These are phyloP conservation scores for Cystoderma amianthinum DNA, from an alignment of 768 basidiomycete genomes.

Conservation along the genomic window DNA sequence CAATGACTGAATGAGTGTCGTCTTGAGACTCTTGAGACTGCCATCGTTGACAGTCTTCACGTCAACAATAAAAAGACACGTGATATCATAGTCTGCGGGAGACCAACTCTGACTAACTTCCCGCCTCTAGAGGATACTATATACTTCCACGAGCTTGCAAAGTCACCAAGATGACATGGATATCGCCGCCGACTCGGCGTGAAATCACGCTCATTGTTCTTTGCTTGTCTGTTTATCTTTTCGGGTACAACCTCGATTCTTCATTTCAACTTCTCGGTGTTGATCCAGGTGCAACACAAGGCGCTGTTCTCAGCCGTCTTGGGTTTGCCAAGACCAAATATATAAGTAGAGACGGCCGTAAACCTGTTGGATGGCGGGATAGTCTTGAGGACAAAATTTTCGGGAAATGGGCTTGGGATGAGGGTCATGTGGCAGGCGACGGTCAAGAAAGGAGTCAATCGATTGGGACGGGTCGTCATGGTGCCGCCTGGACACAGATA, in stretches of 20 bases:
- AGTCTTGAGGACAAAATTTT: constrained; percentile 54
- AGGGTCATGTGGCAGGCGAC: constrained; percentile 50
- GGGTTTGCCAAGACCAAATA: constrained; percentile 29
- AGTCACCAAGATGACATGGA: constrained; percentile 58
- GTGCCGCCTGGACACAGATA: constrained; percentile 35
- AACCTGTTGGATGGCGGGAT: constrained; percentile 47
- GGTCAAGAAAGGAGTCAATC: constrained; percentile 40
- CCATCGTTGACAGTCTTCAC: too few relatives aligned
- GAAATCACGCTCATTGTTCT: constrained; percentile 67
- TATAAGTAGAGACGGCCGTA: constrained; percentile 39
- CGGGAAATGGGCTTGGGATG: constrained; percentile 66
- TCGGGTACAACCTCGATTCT: constrained; percentile 70
- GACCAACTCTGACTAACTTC: too few relatives aligned
- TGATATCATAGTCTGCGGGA: too few relatives aligned
- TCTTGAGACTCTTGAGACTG: too few relatives aligned
- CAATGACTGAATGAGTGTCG: too few relatives aligned
- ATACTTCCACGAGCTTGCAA: too few relatives aligned
- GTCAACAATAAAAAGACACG: too few relatives aligned
- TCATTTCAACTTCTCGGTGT: constrained; percentile 48
- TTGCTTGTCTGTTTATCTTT: constrained; percentile 55
- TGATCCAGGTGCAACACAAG: constrained; percentile 30
- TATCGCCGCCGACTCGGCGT: constrained; percentile 61
- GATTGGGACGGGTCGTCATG: constrained; percentile 31
- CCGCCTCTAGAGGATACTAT: too few relatives aligned
- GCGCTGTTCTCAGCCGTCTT: constrained; percentile 27